Evolutionary conservation across 176 grass and related monocot species (phyloP).

Genomic region (Oryza officinalis): DNA sequence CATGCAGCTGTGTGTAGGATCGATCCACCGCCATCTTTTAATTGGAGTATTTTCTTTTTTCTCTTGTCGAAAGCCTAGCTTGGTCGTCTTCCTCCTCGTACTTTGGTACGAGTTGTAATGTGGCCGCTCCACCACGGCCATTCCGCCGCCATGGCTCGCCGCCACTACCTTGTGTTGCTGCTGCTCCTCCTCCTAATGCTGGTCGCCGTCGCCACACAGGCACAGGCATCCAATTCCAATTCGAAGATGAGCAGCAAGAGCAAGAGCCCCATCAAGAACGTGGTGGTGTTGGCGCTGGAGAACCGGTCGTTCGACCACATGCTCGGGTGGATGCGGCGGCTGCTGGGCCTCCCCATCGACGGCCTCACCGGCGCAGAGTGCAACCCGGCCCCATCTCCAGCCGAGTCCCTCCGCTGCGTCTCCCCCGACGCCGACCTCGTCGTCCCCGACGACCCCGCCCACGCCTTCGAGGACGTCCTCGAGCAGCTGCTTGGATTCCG

Average conservation of each 20-base stretch:
- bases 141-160: background rate
- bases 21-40: background rate
- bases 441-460: conserved; percentile 77
- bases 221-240: background rate
- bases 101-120: too few species aligned
- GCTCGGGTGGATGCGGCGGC: conserved; percentile 83
- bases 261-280: conserved; percentile 48
- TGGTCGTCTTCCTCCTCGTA: too few species aligned
- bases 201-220: background rate
- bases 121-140: too few species aligned
- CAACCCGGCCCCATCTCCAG: conserved; percentile 45
- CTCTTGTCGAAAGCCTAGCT: too few species aligned
- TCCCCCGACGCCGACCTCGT: conserved; percentile 74
- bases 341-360: conserved; percentile 69
- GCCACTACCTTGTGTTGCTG: background rate
- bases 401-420: conserved; percentile 48
- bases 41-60: too few species aligned
- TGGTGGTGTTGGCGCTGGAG: conserved; percentile 89
- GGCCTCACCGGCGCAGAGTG: conserved; percentile 81
- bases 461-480: conserved; percentile 88
- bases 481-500: conserved; percentile 64
- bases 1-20: background rate
- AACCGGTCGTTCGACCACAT: conserved; percentile 98
- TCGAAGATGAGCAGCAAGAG: too few species aligned
- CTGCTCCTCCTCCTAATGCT: too few species aligned